Evolutionary conservation across 1,284 basidiomycete species (phyloP).

Genomic region (Vanrija pseudolonga): DNA sequence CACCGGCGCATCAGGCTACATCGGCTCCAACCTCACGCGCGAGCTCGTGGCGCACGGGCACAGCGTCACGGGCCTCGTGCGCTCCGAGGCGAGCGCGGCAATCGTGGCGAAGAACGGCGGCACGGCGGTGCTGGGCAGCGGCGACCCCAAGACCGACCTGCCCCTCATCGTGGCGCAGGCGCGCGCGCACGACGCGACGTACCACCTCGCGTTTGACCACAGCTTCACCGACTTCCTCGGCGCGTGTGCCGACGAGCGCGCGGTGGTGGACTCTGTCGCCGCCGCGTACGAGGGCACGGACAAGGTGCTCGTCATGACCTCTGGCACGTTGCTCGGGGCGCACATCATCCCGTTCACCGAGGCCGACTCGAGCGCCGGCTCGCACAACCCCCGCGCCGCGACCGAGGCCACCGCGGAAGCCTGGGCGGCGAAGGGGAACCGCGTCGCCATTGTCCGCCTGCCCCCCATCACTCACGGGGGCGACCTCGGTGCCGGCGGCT

Average conservation of each 20-base stretch:
- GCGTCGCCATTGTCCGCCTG: conserved; percentile 18
- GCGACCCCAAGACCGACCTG: conserved; percentile 17
- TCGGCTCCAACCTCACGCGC: conserved; percentile 23
- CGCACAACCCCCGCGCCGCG: neutral
- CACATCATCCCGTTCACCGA: neutral
- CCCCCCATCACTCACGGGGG: conserved; percentile 25
- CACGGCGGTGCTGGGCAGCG: conserved; percentile 13
- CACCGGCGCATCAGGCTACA: conserved; percentile 33
- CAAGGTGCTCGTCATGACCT: conserved; percentile 20
- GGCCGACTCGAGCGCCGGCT: neutral
- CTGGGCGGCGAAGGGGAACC: conserved; percentile 12
- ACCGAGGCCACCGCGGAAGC: conserved; percentile 4
- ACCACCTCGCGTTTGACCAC: conserved; percentile 37
- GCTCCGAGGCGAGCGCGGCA: conserved; percentile 19
- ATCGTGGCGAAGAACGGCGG: conserved; percentile 20
- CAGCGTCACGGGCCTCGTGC: conserved; percentile 27
- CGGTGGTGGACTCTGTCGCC: conserved; percentile 19
- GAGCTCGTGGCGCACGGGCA: conserved; percentile 27
- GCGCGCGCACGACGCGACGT: conserved; percentile 24
- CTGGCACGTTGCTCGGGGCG: conserved; percentile 7
- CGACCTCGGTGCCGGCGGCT: too few relatives aligned
- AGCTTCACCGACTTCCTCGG: conserved; percentile 8
- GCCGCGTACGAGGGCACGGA: conserved; percentile 11
- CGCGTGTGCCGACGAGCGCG: conserved; percentile 13
- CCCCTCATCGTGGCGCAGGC: conserved; percentile 23